phyloP scores from a whole-genome alignment of 2,329 filamentous ascomycete species.

The Albophoma yamanashiensis region DNA sequence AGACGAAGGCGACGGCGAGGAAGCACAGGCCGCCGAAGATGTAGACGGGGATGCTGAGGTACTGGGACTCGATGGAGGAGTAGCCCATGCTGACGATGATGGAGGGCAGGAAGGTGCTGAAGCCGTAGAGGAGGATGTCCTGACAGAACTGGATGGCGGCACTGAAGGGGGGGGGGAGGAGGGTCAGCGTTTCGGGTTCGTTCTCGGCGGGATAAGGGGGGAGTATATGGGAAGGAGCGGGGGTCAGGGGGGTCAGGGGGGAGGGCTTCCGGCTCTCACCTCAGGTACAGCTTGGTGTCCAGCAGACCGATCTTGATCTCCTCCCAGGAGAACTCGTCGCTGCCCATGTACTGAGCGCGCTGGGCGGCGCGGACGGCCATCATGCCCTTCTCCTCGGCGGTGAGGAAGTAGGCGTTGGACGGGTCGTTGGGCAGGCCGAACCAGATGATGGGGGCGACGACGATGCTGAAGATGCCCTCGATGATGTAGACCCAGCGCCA shows the following conservation, averaged over 20 bases:
- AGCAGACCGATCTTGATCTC: slow-evolving; percentile 34
- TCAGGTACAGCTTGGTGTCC: slow-evolving; percentile 42
- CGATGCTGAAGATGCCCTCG: slow-evolving; percentile 33
- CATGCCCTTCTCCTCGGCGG: slow-evolving; percentile 33
- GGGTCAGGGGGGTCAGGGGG: no score
- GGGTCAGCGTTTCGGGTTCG: neutral
- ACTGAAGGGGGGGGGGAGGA: slow-evolving; percentile 1
- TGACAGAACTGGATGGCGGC: slow-evolving; percentile 39
- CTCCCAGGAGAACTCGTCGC: slow-evolving; percentile 35
- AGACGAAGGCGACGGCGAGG: slow-evolving; percentile 31
- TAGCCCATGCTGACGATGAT: slow-evolving; percentile 44
- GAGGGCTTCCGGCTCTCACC: slow-evolving; percentile 12
- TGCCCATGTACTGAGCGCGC: slow-evolving; percentile 35
- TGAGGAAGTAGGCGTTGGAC: slow-evolving; percentile 36
- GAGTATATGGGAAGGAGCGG: no score
- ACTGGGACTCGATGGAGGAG: slow-evolving; percentile 36
- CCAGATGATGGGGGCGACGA: slow-evolving; percentile 31
- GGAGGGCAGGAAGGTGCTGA: slow-evolving; percentile 45
- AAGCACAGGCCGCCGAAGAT: slow-evolving; percentile 35
- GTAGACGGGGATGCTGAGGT: slow-evolving; percentile 47
- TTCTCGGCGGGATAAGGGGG: no score
- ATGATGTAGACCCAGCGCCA: slow-evolving; percentile 43
- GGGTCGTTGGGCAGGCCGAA: slow-evolving; percentile 36
- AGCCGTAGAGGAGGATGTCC: slow-evolving; percentile 43
- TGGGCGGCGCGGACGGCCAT: slow-evolving; percentile 37